Conservation (phyloP, 257 asterid genomes). For the Solanum appendiculatum region DNA sequence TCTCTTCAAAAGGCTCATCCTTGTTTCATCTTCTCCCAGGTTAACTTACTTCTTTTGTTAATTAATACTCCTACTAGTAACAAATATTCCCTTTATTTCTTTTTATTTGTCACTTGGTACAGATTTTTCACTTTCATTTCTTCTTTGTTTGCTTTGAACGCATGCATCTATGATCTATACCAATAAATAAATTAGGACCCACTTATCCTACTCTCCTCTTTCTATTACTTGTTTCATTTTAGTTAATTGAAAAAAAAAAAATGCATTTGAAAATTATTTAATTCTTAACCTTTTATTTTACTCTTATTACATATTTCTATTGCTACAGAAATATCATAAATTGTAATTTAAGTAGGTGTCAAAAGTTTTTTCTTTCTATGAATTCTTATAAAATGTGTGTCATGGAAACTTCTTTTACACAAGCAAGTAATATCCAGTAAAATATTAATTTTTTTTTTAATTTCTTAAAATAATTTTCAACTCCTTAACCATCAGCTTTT, state of each 20-base stretch:
- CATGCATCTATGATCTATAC: no score
- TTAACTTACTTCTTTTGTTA: no score
- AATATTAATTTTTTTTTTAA: no score
- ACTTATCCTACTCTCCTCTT: background rate
- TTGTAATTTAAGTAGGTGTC: background rate
- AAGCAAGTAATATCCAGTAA: no score
- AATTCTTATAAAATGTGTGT: background rate
- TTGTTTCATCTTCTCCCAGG: conserved; percentile 79
- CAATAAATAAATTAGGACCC: background rate
- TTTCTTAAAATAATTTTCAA: no score
- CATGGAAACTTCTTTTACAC: no score
- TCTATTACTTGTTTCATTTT: background rate
- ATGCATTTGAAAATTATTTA: background rate
- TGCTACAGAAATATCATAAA: background rate
- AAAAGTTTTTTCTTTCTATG: background rate
- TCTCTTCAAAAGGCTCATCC: conserved; percentile 50
- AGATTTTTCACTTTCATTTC: background rate
- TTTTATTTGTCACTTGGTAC: background rate
- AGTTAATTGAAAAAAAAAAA: background rate
- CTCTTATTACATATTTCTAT: background rate
- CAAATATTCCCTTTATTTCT: no score
- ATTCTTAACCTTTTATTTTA: background rate
- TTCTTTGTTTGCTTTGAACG: background rate
- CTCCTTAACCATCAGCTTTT: no score
- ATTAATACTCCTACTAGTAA: no score